Evolutionary conservation across 2,329 filamentous ascomycete species (phyloP).

Genomic region (Epichloe scottii): DNA sequence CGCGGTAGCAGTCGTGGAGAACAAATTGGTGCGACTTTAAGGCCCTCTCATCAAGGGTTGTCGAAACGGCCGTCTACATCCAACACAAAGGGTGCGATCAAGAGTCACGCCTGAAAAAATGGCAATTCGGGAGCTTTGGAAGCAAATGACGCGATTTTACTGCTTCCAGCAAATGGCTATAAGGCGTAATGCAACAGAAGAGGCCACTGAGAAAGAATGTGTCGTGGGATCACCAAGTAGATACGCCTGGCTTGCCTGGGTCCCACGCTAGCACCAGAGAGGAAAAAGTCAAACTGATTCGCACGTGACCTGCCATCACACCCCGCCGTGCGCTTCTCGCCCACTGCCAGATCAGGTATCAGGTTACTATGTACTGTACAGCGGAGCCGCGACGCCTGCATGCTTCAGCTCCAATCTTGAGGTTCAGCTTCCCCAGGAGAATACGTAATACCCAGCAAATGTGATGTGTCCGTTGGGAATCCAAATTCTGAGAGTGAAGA

Average conservation of each 20-base stretch:
- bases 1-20: conserved; percentile 21
- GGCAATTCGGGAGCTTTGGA: conserved; percentile 5
- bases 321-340: not conserved
- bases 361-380: no score
- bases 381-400: not conserved
- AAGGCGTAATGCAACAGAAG: conserved; percentile 17
- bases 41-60: conserved; percentile 24
- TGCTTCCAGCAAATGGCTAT: conserved; percentile 12
- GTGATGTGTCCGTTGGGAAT: no score
- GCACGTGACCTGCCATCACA: conserved; percentile 14
- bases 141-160: conserved; percentile 8
- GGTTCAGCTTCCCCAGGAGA: no score
- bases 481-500: no score
- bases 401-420: not conserved
- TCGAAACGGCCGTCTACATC: conserved; percentile 19
- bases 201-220: conserved; percentile 25
- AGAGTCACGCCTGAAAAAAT: conserved; percentile 11
- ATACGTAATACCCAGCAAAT: no score
- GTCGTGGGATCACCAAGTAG: conserved; percentile 23
- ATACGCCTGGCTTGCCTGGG: conserved; percentile 7
- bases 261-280: conserved; percentile 17
- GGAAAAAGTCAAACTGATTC: conserved; percentile 15
- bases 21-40: conserved; percentile 28
- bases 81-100: conserved; percentile 19
- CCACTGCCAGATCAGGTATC: not conserved